phyloP scores from a whole-genome alignment of 306 rosid genomes.

The Leucaena leucocephala region DNA sequence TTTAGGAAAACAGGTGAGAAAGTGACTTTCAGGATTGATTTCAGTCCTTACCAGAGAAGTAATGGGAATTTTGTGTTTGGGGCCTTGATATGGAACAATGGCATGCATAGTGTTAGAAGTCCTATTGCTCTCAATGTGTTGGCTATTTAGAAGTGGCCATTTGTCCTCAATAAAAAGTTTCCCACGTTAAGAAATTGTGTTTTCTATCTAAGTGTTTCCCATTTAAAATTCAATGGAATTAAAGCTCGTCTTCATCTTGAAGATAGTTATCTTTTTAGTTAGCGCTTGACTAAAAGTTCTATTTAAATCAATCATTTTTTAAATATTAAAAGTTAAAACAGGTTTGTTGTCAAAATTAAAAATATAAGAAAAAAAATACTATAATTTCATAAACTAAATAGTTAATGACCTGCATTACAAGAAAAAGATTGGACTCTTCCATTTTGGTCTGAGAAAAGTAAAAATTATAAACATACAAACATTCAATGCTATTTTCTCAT shows the following conservation, averaged over 20 bases:
- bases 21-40: conserved; percentile 49
- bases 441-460: background rate
- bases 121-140: conserved; percentile 61
- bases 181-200: background rate
- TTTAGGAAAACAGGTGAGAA: conserved; percentile 48
- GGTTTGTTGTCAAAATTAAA: too few species aligned
- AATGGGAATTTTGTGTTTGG: conserved; percentile 75
- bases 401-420: background rate
- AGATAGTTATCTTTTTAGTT: background rate
- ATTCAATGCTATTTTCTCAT: background rate
- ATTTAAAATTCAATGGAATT: background rate
- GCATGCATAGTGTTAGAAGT: conserved; percentile 61
- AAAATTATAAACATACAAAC: background rate
- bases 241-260: background rate
- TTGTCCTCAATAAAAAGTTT: background rate
- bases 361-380: too few species aligned
- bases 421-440: background rate
- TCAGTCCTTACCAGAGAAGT: conserved; percentile 52
- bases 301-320: too few species aligned
- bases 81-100: conserved; percentile 69
- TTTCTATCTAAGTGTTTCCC: background rate
- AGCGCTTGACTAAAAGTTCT: too few species aligned
- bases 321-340: too few species aligned
- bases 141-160: conserved; percentile 34
- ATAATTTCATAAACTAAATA: background rate